phyloP scores from a whole-genome alignment of 768 basidiomycete species.

The Piloderma croceum region DNA sequence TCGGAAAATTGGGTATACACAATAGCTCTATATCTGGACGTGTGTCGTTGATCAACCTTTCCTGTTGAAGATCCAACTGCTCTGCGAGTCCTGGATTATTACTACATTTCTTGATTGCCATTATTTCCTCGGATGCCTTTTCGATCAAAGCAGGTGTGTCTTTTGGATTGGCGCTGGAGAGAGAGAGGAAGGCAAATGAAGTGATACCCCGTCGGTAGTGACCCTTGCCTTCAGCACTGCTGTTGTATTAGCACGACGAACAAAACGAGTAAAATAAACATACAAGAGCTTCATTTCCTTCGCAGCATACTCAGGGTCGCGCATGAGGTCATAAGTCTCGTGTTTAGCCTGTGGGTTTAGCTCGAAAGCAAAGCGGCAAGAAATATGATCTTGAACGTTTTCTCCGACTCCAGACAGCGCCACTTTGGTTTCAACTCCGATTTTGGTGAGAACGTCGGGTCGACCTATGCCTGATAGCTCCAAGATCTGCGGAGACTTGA shows the following conservation, averaged over 20 bases:
- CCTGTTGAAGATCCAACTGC: slow-evolving; percentile 36
- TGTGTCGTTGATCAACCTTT: slow-evolving; percentile 19
- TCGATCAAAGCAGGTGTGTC: slow-evolving; percentile 13
- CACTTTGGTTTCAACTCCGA: slow-evolving; percentile 27
- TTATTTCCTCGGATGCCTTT: slow-evolving; percentile 9
- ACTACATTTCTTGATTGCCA: background rate
- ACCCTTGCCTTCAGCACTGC: slow-evolving; percentile 14
- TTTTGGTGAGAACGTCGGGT: slow-evolving; percentile 21
- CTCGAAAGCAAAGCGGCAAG: slow-evolving; percentile 18
- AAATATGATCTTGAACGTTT: slow-evolving; percentile 41
- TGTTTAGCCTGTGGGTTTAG: background rate
- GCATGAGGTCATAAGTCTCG: slow-evolving; percentile 13
- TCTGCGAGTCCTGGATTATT: slow-evolving; percentile 30
- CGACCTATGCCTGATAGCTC: slow-evolving; percentile 47
- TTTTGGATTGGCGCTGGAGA: slow-evolving; percentile 12
- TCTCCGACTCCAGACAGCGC: slow-evolving; percentile 44
- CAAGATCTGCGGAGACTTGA: slow-evolving; percentile 43
- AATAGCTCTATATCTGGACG: slow-evolving; percentile 20
- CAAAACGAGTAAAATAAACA: slow-evolving; percentile 5
- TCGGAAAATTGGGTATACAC: slow-evolving; percentile 1
- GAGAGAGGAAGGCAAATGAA: slow-evolving; percentile 24
- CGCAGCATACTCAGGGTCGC: slow-evolving; percentile 8
- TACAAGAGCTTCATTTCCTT: slow-evolving; percentile 16
- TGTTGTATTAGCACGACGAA: slow-evolving; percentile 18
- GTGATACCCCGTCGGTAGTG: slow-evolving; percentile 16